phyloP scores from a whole-genome alignment of 2,329 filamentous ascomycete genomes.

The Alternaria arbusti region DNA sequence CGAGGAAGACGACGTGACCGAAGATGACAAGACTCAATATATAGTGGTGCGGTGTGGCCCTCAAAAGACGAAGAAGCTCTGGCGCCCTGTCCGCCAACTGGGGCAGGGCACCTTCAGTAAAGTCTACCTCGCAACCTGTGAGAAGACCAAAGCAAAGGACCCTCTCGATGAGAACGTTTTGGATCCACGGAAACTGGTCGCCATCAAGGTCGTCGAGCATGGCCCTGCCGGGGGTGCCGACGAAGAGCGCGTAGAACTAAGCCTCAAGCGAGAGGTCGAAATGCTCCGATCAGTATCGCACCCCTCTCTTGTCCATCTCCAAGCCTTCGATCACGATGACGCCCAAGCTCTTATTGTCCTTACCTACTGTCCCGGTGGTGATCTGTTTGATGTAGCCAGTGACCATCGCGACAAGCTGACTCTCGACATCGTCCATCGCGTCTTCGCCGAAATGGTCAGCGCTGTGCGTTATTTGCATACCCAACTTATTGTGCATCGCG shows the following conservation, averaged over 20 bases:
- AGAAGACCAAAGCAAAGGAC: constrained; percentile 58
- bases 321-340: constrained; percentile 87
- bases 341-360: constrained; percentile 84
- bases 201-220: constrained; percentile 94
- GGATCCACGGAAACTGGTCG: constrained; percentile 82
- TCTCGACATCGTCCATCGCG: constrained; percentile 74
- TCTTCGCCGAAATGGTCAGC: constrained; percentile 87
- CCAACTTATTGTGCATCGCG: constrained; percentile 87
- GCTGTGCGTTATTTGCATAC: constrained; percentile 87
- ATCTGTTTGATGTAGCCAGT: constrained; percentile 91
- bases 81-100: constrained; percentile 79
- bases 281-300: constrained; percentile 89
- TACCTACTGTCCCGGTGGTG: constrained; percentile 91
- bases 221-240: constrained; percentile 92
- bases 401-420: constrained; percentile 71
- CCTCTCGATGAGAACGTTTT: constrained; percentile 57
- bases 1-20: constrained; percentile 57
- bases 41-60: constrained; percentile 59
- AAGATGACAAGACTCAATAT: constrained; percentile 52
- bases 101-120: constrained; percentile 96
- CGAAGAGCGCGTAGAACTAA: constrained; percentile 90
- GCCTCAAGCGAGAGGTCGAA: constrained; percentile 91
- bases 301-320: constrained; percentile 87
- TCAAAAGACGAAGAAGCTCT: constrained; percentile 76
- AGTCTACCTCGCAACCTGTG: constrained; percentile 87